phyloP scores from a whole-genome alignment of 2,329 filamentous ascomycete genomes.

The Neophaeococcomyces mojaviensis region DNA sequence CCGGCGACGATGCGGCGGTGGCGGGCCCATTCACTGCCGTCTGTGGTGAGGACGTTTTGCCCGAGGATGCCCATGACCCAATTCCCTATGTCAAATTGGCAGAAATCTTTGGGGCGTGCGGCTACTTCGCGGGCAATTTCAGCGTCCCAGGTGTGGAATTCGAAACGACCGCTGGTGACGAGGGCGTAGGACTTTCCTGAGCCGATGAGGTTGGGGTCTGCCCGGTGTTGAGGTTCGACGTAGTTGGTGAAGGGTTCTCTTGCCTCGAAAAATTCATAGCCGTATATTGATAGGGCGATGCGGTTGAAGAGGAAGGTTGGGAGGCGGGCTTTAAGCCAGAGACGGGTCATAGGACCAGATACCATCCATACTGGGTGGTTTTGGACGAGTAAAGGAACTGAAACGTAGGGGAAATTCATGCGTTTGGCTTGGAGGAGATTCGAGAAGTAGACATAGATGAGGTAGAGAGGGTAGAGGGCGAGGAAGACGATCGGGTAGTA shows the following conservation, averaged over 20 bases:
- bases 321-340: constrained; percentile 22
- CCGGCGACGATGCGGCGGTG: constrained; percentile 32
- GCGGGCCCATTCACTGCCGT: constrained; percentile 29
- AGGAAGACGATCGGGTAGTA: background rate
- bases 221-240: constrained; percentile 9
- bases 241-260: constrained; percentile 23
- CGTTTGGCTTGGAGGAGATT: constrained; percentile 25
- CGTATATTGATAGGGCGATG: constrained; percentile 25
- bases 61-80: constrained; percentile 30
- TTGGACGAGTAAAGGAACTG: constrained; percentile 21
- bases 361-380: constrained; percentile 26
- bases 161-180: constrained; percentile 25
- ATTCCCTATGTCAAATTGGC: constrained; percentile 23
- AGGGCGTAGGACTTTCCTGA: constrained; percentile 25
- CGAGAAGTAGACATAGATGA: constrained; percentile 11
- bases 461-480: background rate
- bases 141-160: constrained; percentile 26
- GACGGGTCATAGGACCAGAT: constrained; percentile 20
- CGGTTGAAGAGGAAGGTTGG: constrained; percentile 23
- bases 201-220: constrained; percentile 1
- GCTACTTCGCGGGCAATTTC: constrained; percentile 26
- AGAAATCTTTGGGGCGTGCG: constrained; percentile 31
- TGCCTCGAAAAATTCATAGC: constrained; percentile 30
- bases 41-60: constrained; percentile 25
- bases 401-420: constrained; percentile 23